Percentiles rank a stretch among this genome's conserved stretches.
Evolutionary conservation across 306 rosid genomes (phyloP).

Genomic region (Pyrus bretschneideri): DNA sequence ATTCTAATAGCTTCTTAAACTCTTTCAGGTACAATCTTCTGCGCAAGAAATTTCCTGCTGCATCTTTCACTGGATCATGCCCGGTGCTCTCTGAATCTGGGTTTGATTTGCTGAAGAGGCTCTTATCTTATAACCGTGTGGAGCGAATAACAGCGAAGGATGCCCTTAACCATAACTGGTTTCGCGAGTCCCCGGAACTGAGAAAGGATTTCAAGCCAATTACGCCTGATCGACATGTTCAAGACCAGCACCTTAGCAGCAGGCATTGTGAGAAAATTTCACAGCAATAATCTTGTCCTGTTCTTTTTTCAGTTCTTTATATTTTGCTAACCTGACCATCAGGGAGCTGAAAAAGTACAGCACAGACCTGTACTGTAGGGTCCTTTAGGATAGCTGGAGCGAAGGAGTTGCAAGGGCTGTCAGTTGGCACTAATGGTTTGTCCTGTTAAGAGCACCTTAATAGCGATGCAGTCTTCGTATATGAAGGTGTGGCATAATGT

Average conservation of each 20-base stretch:
- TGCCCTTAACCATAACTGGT: slow-evolving; percentile 89
- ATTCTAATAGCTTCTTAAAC: slow-evolving; percentile 1
- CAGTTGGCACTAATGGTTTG: neutral
- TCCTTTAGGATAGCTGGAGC: neutral
- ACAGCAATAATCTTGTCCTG: slow-evolving; percentile 8
- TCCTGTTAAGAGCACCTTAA: slow-evolving; percentile 7
- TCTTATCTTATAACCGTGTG: slow-evolving; percentile 62
- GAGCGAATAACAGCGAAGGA: slow-evolving; percentile 75
- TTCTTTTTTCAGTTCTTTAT: neutral
- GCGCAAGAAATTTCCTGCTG: slow-evolving; percentile 75
- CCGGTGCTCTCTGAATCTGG: slow-evolving; percentile 76
- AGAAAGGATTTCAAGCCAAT: slow-evolving; percentile 46
- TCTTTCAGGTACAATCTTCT: slow-evolving; percentile 54
- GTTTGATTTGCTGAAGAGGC: slow-evolving; percentile 72
- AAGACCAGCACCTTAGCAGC: slow-evolving; percentile 36
- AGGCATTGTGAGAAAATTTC: slow-evolving; percentile 26
- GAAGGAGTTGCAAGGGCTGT: slow-evolving; percentile 5
- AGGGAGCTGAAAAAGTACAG: slow-evolving; percentile 7
- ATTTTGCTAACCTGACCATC: neutral
- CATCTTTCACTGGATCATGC: slow-evolving; percentile 71
- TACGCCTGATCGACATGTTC: slow-evolving; percentile 40
- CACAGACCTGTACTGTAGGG: neutral
- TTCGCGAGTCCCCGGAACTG: slow-evolving; percentile 66
- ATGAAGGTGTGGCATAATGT: slow-evolving; percentile 23
- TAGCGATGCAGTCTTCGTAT: slow-evolving; percentile 6